Evolutionary conservation across 2,329 filamentous ascomycete genomes (phyloP).

Genomic region (Trematosphaeria pertusa): DNA sequence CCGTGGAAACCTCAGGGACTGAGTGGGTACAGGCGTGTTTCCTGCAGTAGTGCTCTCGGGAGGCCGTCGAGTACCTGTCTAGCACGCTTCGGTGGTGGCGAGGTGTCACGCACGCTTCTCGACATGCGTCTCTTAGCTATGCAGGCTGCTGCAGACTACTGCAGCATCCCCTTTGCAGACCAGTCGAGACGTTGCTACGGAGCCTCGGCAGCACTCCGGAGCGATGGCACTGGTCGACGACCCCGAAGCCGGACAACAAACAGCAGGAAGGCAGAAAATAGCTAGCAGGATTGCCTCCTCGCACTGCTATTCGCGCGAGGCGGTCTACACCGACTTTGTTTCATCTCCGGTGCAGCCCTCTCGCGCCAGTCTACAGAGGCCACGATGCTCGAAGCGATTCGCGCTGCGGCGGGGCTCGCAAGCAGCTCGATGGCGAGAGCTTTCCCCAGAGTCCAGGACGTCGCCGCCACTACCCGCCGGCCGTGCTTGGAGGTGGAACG

Average conservation of each 20-base stretch:
- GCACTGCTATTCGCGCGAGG: slow-evolving; percentile 25
- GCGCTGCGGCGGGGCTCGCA: slow-evolving; percentile 5
- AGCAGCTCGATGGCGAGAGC: slow-evolving; percentile 25
- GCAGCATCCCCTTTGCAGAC: slow-evolving; percentile 24
- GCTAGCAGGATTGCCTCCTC: slow-evolving; percentile 15
- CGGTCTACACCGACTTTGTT: slow-evolving; percentile 39
- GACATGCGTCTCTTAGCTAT: slow-evolving; percentile 10
- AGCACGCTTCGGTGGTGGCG: slow-evolving; percentile 30
- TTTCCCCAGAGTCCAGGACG: slow-evolving; percentile 36
- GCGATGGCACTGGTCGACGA: slow-evolving; percentile 13
- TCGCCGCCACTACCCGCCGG: slow-evolving; percentile 32
- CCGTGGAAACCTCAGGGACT: slow-evolving; percentile 33
- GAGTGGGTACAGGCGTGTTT: slow-evolving; percentile 35
- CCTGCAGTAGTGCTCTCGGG: slow-evolving; percentile 39
- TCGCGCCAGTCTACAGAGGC: slow-evolving; percentile 26
- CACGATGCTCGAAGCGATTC: slow-evolving; percentile 27
- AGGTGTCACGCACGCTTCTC: slow-evolving; percentile 16
- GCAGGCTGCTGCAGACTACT: slow-evolving; percentile 36
- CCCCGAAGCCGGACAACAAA: slow-evolving; percentile 34
- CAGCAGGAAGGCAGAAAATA: slow-evolving; percentile 18
- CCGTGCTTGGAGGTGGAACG: slow-evolving; percentile 26
- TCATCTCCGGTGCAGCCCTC: slow-evolving; percentile 30
- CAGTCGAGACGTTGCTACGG: slow-evolving; percentile 14
- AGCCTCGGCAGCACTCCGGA: slow-evolving; percentile 22
- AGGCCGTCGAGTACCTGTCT: slow-evolving; percentile 29